Evolutionary conservation across 2,329 filamentous ascomycete species (phyloP), one percentile per base, ranked within the genome.

Genomic region (Plectosphaerella plurivora): DNA sequence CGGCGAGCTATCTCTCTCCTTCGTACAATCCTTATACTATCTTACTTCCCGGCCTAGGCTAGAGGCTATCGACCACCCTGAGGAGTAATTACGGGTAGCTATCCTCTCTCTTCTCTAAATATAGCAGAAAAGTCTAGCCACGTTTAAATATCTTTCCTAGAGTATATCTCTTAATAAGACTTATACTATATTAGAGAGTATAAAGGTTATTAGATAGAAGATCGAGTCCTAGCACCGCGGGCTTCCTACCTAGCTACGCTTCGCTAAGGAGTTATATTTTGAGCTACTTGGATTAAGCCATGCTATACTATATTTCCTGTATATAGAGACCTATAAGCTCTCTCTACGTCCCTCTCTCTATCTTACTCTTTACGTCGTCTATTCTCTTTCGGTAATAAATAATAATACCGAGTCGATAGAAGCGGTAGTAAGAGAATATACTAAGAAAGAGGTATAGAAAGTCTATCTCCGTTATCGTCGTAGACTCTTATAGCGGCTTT

Each of bases 241-340:
- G 5, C 16, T 41, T 11, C 37, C 37, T 11, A 11, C 37, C 5
- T n/a, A 42, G 7, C 16, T 42, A 5, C 8, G 20, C 15, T 42
- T 42, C 16, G 7, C n/a, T 5, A 42, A 9, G 18, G 9, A 42
- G 9, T 6, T 6, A 42, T 7, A 18, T 6, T n/a, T 18, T 39
- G 36, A 14, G 5, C 36, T 14, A n/a, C n/a, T n/a, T n/a, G n/a
- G 11, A 5, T 5, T 16, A 5, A 14, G 36, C 12, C 36, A 5
- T 6, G 15, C 39, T n/a, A 18, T 10, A 20, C n/a, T 20, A 10
- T 4, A 18, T 3, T 20, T 28, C 25, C 25, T 28, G 25, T 10
- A 52, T 24, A 22, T 5, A 25, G 50, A 52, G 22, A 47, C 44
- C 14, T 18, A 42, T 25, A 45, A 52, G 50, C 44, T 52, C 15